Conservation (phyloP, 2,329 filamentous ascomycete genomes). For the Helotiales sp. region DNA sequence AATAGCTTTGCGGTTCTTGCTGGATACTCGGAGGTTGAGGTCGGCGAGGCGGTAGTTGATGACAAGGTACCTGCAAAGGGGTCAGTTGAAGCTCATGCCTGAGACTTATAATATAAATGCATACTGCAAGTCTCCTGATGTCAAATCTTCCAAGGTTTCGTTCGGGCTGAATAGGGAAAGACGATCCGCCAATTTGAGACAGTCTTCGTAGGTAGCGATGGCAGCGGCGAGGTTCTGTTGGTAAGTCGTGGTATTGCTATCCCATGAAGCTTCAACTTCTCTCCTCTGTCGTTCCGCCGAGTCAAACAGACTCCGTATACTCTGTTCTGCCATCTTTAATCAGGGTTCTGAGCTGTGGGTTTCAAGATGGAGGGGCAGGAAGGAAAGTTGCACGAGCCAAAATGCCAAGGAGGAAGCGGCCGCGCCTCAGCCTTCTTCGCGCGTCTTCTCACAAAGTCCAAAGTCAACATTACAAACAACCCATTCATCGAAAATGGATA, state of each 20-base stretch:
- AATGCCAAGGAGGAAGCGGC: too few relatives aligned
- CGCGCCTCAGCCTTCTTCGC: too few relatives aligned
- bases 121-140: slow-evolving; percentile 80
- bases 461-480: too few relatives aligned
- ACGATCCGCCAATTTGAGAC: slow-evolving; percentile 65
- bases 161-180: slow-evolving; percentile 88
- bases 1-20: slow-evolving; percentile 59
- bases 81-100: slow-evolving; percentile 22
- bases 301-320: slow-evolving; percentile 52
- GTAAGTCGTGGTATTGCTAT: slow-evolving; percentile 65
- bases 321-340: slow-evolving; percentile 46
- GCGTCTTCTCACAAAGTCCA: too few relatives aligned
- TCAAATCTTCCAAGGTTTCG: slow-evolving; percentile 82
- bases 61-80: slow-evolving; percentile 62
- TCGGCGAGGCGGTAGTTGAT: slow-evolving; percentile 79
- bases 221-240: slow-evolving; percentile 66
- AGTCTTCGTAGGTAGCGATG: slow-evolving; percentile 72
- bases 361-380: slow-evolving; percentile 6
- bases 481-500: background rate
- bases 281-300: slow-evolving; percentile 55
- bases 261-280: slow-evolving; percentile 61
- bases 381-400: background rate
- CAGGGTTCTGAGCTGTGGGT: slow-evolving; percentile 22
- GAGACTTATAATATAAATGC: slow-evolving; percentile 11
- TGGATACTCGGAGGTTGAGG: slow-evolving; percentile 67